Evolutionary conservation across 2,329 filamentous ascomycete species (phyloP), one percentile per base, ranked within the genome.

Genomic region (Talaromyces piceae): DNA sequence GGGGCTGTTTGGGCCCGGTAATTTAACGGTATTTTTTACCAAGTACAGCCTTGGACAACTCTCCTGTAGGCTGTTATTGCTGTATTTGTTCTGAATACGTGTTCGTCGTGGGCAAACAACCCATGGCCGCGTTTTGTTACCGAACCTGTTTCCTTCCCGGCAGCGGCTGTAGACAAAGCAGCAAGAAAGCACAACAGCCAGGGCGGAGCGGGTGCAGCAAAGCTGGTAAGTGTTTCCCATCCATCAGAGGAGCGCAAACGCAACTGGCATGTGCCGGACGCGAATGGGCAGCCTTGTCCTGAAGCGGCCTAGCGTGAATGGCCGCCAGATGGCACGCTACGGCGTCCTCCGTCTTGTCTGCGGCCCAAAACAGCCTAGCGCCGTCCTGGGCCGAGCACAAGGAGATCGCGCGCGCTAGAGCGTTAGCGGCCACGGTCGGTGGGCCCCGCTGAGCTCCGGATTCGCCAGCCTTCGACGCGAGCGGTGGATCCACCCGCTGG

Each of bases 221-320:
- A n/a, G n/a, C n/a, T n/a, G n/a, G n/a, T n/a, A n/a, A n/a, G n/a
- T n/a, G n/a, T n/a, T n/a, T n/a, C n/a, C n/a, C n/a, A n/a, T n/a
- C n/a, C n/a, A n/a, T n/a, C n/a, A n/a, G n/a, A n/a, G n/a, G n/a
- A n/a, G n/a, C n/a, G n/a, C n/a, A n/a, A n/a, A n/a, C n/a, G n/a
- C n/a, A n/a, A n/a, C 31, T 22, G 39, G 39, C 39, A 41, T 41
- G 39, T 41, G 39, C 39, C 39, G 39, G 20, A 41, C 39, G 39
- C 39, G 18, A 20, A 41, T 41, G 16, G 28, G 16, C 20, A 41
- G 30, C 31, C 39, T 25, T 12, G 20, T 8, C 39, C 39, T 20
- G 7, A n/a, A 12, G 18, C 1, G 39, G 39, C 2, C 2, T 41
- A 13, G 37, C 12, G 28, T n/a, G n/a, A n/a, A 30, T 30, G 28